Conservation (phyloP, 441 rosid genomes). For the Erysimum cheiri region DNA sequence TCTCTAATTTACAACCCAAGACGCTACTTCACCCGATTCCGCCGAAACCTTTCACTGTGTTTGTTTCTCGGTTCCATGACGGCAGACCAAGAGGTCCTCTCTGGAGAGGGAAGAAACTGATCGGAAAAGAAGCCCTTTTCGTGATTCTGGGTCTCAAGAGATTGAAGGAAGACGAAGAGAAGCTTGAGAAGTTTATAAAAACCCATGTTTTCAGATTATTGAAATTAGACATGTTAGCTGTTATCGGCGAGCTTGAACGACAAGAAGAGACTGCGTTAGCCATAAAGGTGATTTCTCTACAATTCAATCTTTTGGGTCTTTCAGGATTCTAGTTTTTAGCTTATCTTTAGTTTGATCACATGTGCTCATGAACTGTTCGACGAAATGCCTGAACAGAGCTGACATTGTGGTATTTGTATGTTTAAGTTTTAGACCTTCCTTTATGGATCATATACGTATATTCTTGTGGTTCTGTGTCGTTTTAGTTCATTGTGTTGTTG, state of each 20-base stretch:
- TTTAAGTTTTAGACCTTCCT: background rate
- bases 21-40: slow-evolving; percentile 23
- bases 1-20: slow-evolving; percentile 39
- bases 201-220: slow-evolving; percentile 78
- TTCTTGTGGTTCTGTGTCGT: slow-evolving; percentile 9
- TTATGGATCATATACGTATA: background rate
- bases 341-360: slow-evolving; percentile 2
- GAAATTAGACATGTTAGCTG: slow-evolving; percentile 86
- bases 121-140: slow-evolving; percentile 89
- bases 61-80: slow-evolving; percentile 66
- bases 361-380: slow-evolving; percentile 51
- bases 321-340: background rate
- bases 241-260: slow-evolving; percentile 84
- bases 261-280: slow-evolving; percentile 82
- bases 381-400: slow-evolving; percentile 49
- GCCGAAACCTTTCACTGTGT: slow-evolving; percentile 46
- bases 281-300: slow-evolving; percentile 53
- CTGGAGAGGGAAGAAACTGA: slow-evolving; percentile 94
- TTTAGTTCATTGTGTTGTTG: slow-evolving; percentile 12
- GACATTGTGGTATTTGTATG: background rate
- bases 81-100: slow-evolving; percentile 98
- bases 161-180: slow-evolving; percentile 79
- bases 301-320: background rate
- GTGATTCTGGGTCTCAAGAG: slow-evolving; percentile 82
- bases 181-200: slow-evolving; percentile 72